Evolutionary conservation across 352 stramenopile genomes (phyloP).

Genomic region (Phytophthora tentaculata): DNA sequence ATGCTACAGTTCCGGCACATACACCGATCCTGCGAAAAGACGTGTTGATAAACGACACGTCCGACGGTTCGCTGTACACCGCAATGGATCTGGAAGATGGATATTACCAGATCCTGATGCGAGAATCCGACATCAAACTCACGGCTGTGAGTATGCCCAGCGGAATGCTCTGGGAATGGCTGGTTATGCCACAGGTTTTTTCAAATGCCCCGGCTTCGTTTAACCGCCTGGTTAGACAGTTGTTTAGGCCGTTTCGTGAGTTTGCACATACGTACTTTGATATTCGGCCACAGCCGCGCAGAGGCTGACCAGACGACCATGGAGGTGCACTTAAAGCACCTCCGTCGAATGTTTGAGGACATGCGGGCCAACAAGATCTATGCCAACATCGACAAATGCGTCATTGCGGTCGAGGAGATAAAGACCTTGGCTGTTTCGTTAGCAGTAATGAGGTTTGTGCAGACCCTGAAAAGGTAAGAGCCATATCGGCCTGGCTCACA

Average conservation of each 20-base stretch:
- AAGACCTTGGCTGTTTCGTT: background rate
- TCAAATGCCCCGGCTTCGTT: background rate
- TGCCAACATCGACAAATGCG: background rate
- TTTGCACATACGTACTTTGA: background rate
- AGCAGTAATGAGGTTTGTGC: background rate
- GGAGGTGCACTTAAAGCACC: background rate
- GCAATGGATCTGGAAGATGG: background rate
- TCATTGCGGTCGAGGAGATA: background rate
- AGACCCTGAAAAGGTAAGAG: background rate
- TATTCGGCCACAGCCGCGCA: background rate
- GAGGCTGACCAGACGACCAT: background rate
- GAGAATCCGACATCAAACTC: background rate
- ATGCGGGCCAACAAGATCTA: background rate
- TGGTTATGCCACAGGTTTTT: background rate
- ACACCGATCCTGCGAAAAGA: no score
- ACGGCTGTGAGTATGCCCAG: background rate
- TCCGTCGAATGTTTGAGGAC: background rate
- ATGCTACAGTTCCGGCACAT: no score
- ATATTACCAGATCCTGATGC: background rate
- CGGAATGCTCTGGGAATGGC: background rate
- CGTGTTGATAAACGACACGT: no score
- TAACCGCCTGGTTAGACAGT: background rate
- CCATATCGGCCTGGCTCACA: no score
- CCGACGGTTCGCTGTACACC: background rate
- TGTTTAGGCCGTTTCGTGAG: background rate